A percentile compares a stretch with the other conserved stretches of the same genome.
These are phyloP conservation scores for Plasmopara viticola DNA, from an alignment of 352 stramenopile genomes.

Conservation along the genomic window DNA sequence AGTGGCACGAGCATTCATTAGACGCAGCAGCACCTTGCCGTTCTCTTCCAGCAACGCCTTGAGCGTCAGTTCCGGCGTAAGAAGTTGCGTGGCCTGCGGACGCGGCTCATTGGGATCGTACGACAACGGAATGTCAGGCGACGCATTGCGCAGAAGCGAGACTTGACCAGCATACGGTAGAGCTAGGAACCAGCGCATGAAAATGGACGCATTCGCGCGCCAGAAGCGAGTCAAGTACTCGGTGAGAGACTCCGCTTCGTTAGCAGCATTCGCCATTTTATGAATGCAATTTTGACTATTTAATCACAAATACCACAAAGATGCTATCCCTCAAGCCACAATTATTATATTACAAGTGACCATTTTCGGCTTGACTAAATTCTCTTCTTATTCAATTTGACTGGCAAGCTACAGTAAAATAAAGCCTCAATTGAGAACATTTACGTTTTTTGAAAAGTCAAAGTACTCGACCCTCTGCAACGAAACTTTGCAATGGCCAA, in stretches of 20 bases:
- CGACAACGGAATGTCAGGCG: constrained; percentile 61
- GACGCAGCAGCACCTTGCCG: constrained; percentile 65
- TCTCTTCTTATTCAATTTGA: too few species aligned
- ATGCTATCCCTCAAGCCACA: too few species aligned
- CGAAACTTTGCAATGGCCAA: too few species aligned
- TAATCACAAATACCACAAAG: too few species aligned
- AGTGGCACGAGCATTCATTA: constrained; percentile 70
- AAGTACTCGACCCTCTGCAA: too few species aligned
- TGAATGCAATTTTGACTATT: too few species aligned
- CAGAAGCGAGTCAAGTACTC: constrained; percentile 73
- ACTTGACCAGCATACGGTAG: constrained; percentile 73
- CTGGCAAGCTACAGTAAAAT: too few species aligned
- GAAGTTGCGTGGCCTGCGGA: constrained; percentile 55
- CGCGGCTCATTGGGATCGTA: constrained; percentile 41
- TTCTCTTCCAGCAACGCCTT: constrained; percentile 73
- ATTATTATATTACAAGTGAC: too few species aligned
- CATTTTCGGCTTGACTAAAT: too few species aligned
- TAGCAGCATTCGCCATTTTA: too few species aligned
- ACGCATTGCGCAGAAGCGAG: constrained; percentile 70
- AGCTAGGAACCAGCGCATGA: constrained; percentile 83
- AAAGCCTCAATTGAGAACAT: too few species aligned
- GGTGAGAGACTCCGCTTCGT: constrained; percentile 22
- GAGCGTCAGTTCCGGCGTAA: constrained; percentile 67
- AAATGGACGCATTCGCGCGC: constrained; percentile 56
- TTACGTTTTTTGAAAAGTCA: too few species aligned